These are phyloP conservation scores for Aspergillus cristatus DNA, from an alignment of 495 filamentous ascomycete genomes.

Conservation along the genomic window DNA sequence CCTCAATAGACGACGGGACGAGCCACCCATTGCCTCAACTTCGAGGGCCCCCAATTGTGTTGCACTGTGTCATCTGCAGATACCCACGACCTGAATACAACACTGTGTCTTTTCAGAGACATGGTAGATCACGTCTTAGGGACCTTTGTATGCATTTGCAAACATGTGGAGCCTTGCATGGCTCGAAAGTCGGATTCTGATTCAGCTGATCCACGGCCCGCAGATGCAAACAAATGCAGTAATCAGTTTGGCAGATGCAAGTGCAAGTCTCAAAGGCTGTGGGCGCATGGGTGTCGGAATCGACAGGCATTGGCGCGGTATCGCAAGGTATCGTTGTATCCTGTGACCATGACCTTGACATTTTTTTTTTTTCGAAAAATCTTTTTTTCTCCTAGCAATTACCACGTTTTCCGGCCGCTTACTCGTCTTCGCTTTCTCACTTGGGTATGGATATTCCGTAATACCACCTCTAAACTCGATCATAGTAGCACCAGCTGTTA, in stretches of 20 bases:
- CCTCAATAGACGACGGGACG: conserved; percentile 8
- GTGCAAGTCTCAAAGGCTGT: conserved; percentile 2
- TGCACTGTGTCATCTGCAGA: conserved; percentile 25
- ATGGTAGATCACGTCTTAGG: conserved; percentile 22
- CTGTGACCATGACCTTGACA: too few relatives aligned
- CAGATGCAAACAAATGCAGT: conserved; percentile 25
- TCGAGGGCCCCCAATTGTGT: conserved; percentile 32
- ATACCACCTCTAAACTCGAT: conserved; percentile 16
- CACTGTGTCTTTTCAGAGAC: conserved; percentile 10
- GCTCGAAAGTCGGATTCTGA: conserved; percentile 19
- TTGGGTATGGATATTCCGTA: too few relatives aligned
- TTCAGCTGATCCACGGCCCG: conserved; percentile 7
- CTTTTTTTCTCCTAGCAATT: too few relatives aligned
- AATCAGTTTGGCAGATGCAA: conserved; percentile 13
- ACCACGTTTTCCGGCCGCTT: too few relatives aligned
- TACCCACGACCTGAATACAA: conserved; percentile 22
- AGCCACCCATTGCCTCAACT: conserved; percentile 9
- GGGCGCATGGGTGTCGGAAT: too few relatives aligned
- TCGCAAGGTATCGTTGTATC: too few relatives aligned
- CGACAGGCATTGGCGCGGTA: too few relatives aligned
- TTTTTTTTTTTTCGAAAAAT: too few relatives aligned
- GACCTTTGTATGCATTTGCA: conserved; percentile 13
- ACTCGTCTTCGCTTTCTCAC: not conserved
- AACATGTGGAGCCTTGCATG: conserved; percentile 47
- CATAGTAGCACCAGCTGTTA: conserved; percentile 8